Evolutionary conservation across 345 rosid genomes (phyloP), one percentile per base, ranked within the genome.

Genomic region (Hypericum perforatum): DNA sequence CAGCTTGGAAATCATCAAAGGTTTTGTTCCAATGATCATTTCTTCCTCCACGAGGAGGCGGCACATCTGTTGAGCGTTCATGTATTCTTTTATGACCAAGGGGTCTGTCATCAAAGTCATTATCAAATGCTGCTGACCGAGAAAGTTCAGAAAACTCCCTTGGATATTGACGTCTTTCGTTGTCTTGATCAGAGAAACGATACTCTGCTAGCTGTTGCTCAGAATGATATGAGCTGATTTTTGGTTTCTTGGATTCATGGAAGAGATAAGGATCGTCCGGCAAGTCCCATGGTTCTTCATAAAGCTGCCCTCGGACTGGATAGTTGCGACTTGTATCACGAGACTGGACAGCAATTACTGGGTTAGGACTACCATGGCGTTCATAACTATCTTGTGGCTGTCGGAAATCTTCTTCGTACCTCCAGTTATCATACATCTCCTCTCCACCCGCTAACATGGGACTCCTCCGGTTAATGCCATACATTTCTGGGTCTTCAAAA

Each of bases 211-310:
- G 77, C 78, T 84, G 89, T 55, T 73, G 66, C 46, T 87, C 94
- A 15, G 78, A 74, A 74, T 70, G 81, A 66, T 68, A 69, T 52
- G 83, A 65, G 62, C 78, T 65, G 16, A 74, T 82, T 77, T 76
- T 87, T 67, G 72, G 54, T 71, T 79, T 86, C 78, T 91, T 91
- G 46, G 74, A 52, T 50, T 77, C 89, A 48, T 59, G 89, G 60
- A 72, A 60, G 52, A 64, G 57, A 67, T 79, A 74, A 11, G 72
- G 60, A 65, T 87, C 96, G 65, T 84, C 95, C 6, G 82, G 74
- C 57, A 78, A 59, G 63, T 82, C 94, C 91, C 97, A 75, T 38
- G 72, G 82, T 66, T 84, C 96, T 61, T 82, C 88, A 37, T 74
- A 79, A 52, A 57, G 37, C 43, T 78, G 63, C 66, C 53, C 70